Conservation (phyloP, 2,329 filamentous ascomycete species). For the Huntiella abstrusa region DNA sequence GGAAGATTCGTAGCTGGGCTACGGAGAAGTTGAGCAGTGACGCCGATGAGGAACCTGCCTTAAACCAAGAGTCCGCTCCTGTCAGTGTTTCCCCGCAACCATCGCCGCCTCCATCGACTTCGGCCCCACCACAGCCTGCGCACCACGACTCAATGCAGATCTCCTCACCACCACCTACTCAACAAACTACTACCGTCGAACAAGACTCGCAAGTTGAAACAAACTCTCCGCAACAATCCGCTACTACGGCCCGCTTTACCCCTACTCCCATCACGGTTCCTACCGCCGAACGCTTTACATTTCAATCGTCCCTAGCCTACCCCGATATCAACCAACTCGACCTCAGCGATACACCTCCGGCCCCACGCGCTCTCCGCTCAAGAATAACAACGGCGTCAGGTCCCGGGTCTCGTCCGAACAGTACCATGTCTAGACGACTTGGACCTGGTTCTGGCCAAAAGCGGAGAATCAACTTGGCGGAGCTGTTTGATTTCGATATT, state of each 20-base stretch:
- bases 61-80: slow-evolving; percentile 52
- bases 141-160: slow-evolving; percentile 14
- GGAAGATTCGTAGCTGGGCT: slow-evolving; percentile 42
- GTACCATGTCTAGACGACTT: slow-evolving; percentile 22
- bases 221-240: not conserved
- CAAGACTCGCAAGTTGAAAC: not conserved
- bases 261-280: slow-evolving; percentile 23
- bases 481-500: slow-evolving; percentile 55
- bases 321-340: slow-evolving; percentile 39
- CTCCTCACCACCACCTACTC: not conserved
- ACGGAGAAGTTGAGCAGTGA: slow-evolving; percentile 51
- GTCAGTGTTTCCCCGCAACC: slow-evolving; percentile 22
- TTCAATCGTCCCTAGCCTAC: slow-evolving; percentile 44
- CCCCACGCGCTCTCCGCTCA: slow-evolving; percentile 5
- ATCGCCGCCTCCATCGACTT: not conserved
- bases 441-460: slow-evolving; percentile 52
- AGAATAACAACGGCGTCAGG: slow-evolving; percentile 4
- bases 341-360: slow-evolving; percentile 29
- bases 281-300: slow-evolving; percentile 46
- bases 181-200: not conserved
- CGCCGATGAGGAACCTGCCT: slow-evolving; percentile 31
- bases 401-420: slow-evolving; percentile 14
- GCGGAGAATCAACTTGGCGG: slow-evolving; percentile 51
- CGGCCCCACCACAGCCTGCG: slow-evolving; percentile 14
- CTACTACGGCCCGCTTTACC: slow-evolving; percentile 18